These are phyloP conservation scores for Melampsora larici-populina DNA, from an alignment of 1,284 basidiomycete genomes.

Conservation along the genomic window DNA sequence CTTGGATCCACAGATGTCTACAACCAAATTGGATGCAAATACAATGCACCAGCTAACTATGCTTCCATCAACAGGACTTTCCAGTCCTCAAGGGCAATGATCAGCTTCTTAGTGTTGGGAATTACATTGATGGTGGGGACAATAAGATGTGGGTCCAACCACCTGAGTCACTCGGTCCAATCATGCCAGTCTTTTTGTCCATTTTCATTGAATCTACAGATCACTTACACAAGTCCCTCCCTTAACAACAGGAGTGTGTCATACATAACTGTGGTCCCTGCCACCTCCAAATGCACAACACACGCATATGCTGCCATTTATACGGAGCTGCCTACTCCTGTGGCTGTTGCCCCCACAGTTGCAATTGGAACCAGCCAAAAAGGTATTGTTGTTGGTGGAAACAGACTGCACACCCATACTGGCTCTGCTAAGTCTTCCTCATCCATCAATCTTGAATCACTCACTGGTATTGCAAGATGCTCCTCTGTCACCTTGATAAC, in stretches of 20 bases:
- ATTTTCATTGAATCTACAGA: background rate
- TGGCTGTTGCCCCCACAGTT: background rate
- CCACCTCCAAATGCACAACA: constrained; percentile 64
- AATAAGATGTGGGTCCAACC: constrained; percentile 61
- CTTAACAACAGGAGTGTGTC: constrained; percentile 57
- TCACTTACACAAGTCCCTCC: background rate
- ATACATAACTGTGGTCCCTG: constrained; percentile 63
- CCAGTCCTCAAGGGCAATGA: constrained; percentile 45
- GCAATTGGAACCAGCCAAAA: background rate
- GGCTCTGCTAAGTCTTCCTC: background rate
- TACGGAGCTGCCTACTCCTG: constrained; percentile 49
- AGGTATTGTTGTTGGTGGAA: background rate
- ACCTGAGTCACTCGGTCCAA: constrained; percentile 62
- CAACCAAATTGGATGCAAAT: constrained; percentile 67
- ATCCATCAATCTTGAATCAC: background rate
- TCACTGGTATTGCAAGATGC: background rate
- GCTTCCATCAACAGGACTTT: constrained; percentile 45
- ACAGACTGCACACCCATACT: background rate
- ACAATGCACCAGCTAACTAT: constrained; percentile 57
- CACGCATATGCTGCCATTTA: constrained; percentile 62
- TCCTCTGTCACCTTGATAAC: background rate
- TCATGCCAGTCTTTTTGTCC: constrained; percentile 50
- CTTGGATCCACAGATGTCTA: constrained; percentile 59
- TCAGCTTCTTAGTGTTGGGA: constrained; percentile 43
- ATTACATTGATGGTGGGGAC: constrained; percentile 25